Percentiles rank a stretch among this genome's conserved stretches.
Evolutionary conservation across 139 green algal species (phyloP).

Genomic region (Chlamydomonas schloesseri): DNA sequence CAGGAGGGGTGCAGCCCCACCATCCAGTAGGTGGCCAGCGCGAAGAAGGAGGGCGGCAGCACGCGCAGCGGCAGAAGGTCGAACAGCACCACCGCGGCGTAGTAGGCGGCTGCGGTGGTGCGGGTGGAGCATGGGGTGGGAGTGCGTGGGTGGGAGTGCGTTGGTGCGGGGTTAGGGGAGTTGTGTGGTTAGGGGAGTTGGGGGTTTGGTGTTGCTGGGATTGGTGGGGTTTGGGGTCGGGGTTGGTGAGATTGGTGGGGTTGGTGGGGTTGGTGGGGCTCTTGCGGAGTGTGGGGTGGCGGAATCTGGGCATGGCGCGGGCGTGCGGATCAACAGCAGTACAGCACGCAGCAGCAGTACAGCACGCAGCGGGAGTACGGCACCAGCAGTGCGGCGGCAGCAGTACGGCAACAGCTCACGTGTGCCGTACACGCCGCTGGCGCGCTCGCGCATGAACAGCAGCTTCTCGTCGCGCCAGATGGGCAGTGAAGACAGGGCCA

Average conservation of each 20-base stretch:
- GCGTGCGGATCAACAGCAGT: too few relatives aligned
- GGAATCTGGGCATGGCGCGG: too few relatives aligned
- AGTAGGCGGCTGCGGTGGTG: slow-evolving; percentile 64
- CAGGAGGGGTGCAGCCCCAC: slow-evolving; percentile 73
- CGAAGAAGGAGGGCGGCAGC: slow-evolving; percentile 80
- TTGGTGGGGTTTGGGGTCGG: too few relatives aligned
- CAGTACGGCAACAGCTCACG: slow-evolving; percentile 20
- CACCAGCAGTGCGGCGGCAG: background rate
- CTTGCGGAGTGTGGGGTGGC: too few relatives aligned
- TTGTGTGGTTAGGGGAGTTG: too few relatives aligned
- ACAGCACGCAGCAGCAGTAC: too few relatives aligned
- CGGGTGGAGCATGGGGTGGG: background rate
- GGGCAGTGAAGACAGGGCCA: slow-evolving; percentile 79
- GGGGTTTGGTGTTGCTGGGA: too few relatives aligned
- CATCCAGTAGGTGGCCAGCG: slow-evolving; percentile 73
- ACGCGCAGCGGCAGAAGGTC: slow-evolving; percentile 79
- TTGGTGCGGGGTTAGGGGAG: background rate
- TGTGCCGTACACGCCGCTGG: slow-evolving; percentile 60
- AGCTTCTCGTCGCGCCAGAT: slow-evolving; percentile 80
- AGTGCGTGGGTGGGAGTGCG: background rate
- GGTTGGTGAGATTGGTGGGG: too few relatives aligned
- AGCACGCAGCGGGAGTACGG: too few relatives aligned
- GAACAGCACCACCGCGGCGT: slow-evolving; percentile 69
- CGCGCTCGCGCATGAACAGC: slow-evolving; percentile 76
- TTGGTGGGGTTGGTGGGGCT: too few relatives aligned